Base-by-base conservation (phyloP, 192 early-diverging fungal genomes). In the Entophlyctis luteolus region DNA sequence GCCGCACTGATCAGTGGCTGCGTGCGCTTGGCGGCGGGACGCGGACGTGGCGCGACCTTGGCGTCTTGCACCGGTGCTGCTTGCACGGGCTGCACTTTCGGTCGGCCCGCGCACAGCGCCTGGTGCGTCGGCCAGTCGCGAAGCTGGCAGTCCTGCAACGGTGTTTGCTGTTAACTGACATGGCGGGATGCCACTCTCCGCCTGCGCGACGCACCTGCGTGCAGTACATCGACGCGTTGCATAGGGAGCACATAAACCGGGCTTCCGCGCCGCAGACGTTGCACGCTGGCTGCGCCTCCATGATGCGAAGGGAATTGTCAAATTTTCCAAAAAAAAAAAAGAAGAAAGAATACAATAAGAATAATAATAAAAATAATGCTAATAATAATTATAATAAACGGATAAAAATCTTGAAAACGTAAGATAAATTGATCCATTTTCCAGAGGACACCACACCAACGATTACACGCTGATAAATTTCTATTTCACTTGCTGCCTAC, bases 91-190 rank as follows among this genome's bases (percentile, higher is more conserved):
- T 33, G 55, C 23, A 12, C 8, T 12, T 28, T 36, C 4, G 56
- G 37, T 4, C 12, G 42, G 16, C 6, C 18, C 5, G 4, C 48
- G 56, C 60, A 67, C 10, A 55, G 18, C 18, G 48, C 10, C 28
- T 34, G 54, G 46, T 72, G 70, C 1, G 25, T 67, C 48, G 39
- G 63, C 72, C 72, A 81, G 65, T 59, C 74, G 59, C 65, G 74
- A 70, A 70, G 65, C 72, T 59, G 70, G 73, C 28, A 70, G 47
- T 70, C 57, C 48, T 53, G 73, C 23, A 45, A 60, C 45, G 52
- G 48, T 55, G 55, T 66, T 56, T 56, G 78, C 52, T 42, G 58
- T 59, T n/a, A 71, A 70, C 55, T 10, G 0, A 23, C 28, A 23
- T 53, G 50, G 50, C 12, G n/a, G 12, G 23, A 53, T 12, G 50